Conservation (phyloP, 148 eudicot genomes). For the Rhododendron mucronatum region DNA sequence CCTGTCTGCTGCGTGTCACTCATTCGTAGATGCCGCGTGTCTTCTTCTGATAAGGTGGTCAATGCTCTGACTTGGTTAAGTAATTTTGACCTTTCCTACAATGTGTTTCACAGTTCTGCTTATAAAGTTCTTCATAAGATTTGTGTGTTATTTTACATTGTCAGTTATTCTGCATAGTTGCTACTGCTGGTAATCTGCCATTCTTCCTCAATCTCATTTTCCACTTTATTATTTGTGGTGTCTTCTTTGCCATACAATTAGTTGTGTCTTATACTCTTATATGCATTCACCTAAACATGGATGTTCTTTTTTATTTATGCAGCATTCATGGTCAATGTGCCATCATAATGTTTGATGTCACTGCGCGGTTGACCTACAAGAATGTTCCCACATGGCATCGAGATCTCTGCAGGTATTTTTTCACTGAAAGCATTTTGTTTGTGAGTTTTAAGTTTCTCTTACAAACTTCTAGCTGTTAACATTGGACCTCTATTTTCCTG, state of each 20-base stretch:
- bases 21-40: too few relatives aligned
- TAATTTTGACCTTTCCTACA: too few relatives aligned
- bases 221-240: not conserved
- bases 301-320: not conserved
- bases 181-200: not conserved
- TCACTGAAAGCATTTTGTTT: not conserved
- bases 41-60: too few relatives aligned
- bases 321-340: conserved; percentile 32
- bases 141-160: not conserved
- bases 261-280: not conserved
- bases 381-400: conserved; percentile 30
- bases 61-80: too few relatives aligned
- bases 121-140: not conserved
- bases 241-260: not conserved
- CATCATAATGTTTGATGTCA: conserved; percentile 27
- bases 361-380: conserved; percentile 26
- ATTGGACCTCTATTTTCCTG: not conserved
- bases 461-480: not conserved
- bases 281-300: not conserved
- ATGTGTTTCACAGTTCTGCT: not conserved
- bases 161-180: not conserved
- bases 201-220: not conserved
- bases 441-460: not conserved
- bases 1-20: too few relatives aligned
- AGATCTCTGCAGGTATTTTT: conserved; percentile 23